Percentiles rank a stretch among this genome's conserved stretches.
Evolutionary conservation across 176 grass and related monocot genomes (phyloP).

Genomic region (Avena sativa): DNA sequence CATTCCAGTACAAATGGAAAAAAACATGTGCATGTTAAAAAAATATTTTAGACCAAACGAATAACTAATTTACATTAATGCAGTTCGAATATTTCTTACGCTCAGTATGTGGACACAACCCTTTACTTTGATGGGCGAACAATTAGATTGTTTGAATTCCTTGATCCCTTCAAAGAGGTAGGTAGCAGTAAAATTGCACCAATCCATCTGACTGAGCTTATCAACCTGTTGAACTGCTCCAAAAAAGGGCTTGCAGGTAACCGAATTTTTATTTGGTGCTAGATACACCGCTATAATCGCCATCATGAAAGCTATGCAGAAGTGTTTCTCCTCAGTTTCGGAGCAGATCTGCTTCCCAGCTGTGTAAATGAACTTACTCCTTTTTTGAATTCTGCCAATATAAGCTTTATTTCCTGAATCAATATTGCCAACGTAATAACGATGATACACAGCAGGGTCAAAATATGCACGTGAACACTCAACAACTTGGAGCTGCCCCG

Average conservation of each 20-base stretch:
- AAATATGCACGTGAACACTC: background rate
- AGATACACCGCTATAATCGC: background rate
- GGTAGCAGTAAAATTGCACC: background rate
- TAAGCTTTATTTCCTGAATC: background rate
- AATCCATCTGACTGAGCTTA: background rate
- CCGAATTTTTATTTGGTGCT: background rate
- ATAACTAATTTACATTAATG: background rate
- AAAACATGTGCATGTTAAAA: background rate
- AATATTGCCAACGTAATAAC: background rate
- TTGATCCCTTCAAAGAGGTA: background rate
- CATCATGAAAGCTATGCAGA: conserved; percentile 2
- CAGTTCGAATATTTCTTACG: background rate
- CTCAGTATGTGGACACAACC: conserved; percentile 3
- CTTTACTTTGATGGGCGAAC: background rate
- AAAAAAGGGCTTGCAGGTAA: background rate
- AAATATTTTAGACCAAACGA: background rate
- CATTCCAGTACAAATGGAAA: background rate
- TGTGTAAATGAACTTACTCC: background rate
- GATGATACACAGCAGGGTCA: background rate
- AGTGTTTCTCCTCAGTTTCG: background rate
- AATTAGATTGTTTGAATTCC: background rate
- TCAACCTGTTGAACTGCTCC: conserved; percentile 2
- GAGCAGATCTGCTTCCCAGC: background rate
- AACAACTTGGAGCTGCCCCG: background rate
- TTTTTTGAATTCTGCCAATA: background rate